Evolutionary conservation across 2,329 filamentous ascomycete species (phyloP).

Genomic region (Pezicula neosporulosa): DNA sequence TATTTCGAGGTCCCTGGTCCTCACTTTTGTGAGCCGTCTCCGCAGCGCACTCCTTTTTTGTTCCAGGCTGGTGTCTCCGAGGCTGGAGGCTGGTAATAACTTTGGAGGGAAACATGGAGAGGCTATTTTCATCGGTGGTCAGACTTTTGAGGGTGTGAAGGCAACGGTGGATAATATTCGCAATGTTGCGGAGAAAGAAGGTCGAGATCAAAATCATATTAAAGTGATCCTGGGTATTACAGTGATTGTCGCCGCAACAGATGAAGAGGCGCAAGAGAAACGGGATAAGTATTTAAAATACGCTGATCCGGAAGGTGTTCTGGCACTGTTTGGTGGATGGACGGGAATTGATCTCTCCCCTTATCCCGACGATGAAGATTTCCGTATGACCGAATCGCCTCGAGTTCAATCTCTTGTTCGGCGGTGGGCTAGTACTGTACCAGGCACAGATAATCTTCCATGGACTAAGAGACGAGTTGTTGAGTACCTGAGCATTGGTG

Average conservation of each 20-base stretch:
- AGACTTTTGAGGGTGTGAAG: conserved; percentile 55
- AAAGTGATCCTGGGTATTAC: conserved; percentile 66
- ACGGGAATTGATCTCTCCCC: conserved; percentile 62
- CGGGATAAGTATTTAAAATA: conserved; percentile 57
- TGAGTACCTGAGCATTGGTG: conserved; percentile 64
- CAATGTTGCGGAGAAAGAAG: conserved; percentile 46
- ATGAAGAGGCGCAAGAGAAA: conserved; percentile 63
- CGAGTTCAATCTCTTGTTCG: conserved; percentile 49
- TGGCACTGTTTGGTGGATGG: conserved; percentile 71
- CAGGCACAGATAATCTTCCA: conserved; percentile 41
- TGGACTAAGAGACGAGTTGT: conserved; percentile 73
- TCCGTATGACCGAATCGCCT: conserved; percentile 50
- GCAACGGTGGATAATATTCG: conserved; percentile 61
- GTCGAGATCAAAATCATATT: conserved; percentile 55
- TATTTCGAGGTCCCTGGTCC: conserved; percentile 60
- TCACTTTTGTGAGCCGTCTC: conserved; percentile 61
- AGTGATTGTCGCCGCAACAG: conserved; percentile 60
- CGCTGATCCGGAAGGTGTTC: conserved; percentile 60
- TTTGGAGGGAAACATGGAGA: conserved; percentile 70
- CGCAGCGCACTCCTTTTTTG: conserved; percentile 65
- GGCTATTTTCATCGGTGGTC: conserved; percentile 64
- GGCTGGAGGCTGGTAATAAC: conserved; percentile 55
- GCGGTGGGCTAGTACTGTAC: conserved; percentile 44
- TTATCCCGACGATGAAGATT: conserved; percentile 54
- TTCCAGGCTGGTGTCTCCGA: conserved; percentile 60